Base-by-base conservation (phyloP, 2,329 filamentous ascomycete genomes). In the Pyrenophora tritici-repentis region DNA sequence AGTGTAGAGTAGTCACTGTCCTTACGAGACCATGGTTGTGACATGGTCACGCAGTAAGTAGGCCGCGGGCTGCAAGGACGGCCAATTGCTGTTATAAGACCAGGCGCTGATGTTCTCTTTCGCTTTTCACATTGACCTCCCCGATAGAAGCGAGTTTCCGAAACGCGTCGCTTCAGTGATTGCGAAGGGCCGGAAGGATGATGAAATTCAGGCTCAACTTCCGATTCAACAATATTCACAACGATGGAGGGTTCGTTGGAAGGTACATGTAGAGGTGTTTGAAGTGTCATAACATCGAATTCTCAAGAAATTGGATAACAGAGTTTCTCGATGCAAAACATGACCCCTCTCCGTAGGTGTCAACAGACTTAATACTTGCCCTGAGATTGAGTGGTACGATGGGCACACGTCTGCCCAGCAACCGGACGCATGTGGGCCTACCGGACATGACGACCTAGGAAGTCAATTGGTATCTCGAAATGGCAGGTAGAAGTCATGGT, bases 111-210 rank as follows among this genome's bases (percentile, higher is more conserved):
- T 22, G 8, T 49, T 40, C 41, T 37, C 10, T 37, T 42, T n/a
- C 36, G 45, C 32, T 53, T 49, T 22, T 37, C 26, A 10, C 43
- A 37, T 22, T 36, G 35, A 4, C 29, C 40, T 14, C 45, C 17
- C n/a, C 38, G 43, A n/a, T 49, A 45, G 10, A 44, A 10, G 12
- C 47, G 33, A n/a, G 38, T 34, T 43, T 42, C 42, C 7, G 41
- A 47, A 17, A 38, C 37, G 38, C 35, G 42, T 44, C 33, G 48
- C 7, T 47, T 47, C 4, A 47, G 9, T 8, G 47, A 22, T 14
- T 35, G 17, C 14, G 35, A 36, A 37, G 43, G 32, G 17, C 38
- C 43, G 26, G 39, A 16, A 8, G 37, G 22, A 37, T 39, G 36
- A 9, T 29, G 35, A 13, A 33, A 6, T 16, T 33, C 31, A 4